A percentile compares a stretch with the other conserved stretches of the same genome.
phyloP scores from a whole-genome alignment of 2,329 filamentous ascomycete genomes.

The Fusarium zealandicum region DNA sequence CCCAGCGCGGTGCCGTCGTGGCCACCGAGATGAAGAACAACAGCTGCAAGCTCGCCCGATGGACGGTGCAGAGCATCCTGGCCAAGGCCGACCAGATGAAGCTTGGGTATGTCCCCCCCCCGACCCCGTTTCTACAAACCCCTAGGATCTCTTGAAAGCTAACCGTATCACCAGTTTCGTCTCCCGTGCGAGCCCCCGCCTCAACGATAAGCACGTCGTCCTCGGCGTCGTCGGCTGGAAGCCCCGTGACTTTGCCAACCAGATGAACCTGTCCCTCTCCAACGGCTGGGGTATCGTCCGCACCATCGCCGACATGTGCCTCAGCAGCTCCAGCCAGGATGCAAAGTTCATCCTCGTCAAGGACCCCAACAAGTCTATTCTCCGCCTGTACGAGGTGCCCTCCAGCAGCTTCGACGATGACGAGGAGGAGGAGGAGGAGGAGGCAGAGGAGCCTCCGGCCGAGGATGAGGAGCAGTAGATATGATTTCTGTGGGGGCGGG shows the following conservation, averaged over 20 bases:
- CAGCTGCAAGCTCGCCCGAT: slow-evolving; percentile 96
- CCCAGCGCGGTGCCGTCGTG: slow-evolving; percentile 94
- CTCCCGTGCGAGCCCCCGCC: slow-evolving; percentile 90
- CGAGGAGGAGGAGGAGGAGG: slow-evolving; percentile 74
- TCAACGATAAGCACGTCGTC: slow-evolving; percentile 91
- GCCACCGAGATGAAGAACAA: slow-evolving; percentile 99
- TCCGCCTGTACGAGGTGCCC: slow-evolving; percentile 92
- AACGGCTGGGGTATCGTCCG: slow-evolving; percentile 99
- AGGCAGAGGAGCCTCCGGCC: slow-evolving; percentile 53
- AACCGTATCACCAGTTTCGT: slow-evolving; percentile 73
- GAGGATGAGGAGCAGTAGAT: slow-evolving; percentile 30
- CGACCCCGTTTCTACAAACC: background rate
- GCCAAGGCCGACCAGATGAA: slow-evolving; percentile 99
- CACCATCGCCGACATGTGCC: slow-evolving; percentile 94
- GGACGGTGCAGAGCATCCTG: slow-evolving; percentile 96
- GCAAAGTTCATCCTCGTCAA: slow-evolving; percentile 83
- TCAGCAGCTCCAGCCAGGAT: slow-evolving; percentile 77
- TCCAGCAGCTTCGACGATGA: slow-evolving; percentile 89
- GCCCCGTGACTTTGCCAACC: slow-evolving; percentile 91
- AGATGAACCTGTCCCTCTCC: slow-evolving; percentile 97
- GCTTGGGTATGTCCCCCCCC: slow-evolving; percentile 73
- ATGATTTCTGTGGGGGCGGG: background rate
- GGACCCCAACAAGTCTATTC: slow-evolving; percentile 97
- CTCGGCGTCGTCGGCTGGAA: slow-evolving; percentile 98
- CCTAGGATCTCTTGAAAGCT: slow-evolving; percentile 10